Evolutionary conservation across 805 yeast genomes (phyloP).

Genomic region (Metschnikowia chrysomelidarum): DNA sequence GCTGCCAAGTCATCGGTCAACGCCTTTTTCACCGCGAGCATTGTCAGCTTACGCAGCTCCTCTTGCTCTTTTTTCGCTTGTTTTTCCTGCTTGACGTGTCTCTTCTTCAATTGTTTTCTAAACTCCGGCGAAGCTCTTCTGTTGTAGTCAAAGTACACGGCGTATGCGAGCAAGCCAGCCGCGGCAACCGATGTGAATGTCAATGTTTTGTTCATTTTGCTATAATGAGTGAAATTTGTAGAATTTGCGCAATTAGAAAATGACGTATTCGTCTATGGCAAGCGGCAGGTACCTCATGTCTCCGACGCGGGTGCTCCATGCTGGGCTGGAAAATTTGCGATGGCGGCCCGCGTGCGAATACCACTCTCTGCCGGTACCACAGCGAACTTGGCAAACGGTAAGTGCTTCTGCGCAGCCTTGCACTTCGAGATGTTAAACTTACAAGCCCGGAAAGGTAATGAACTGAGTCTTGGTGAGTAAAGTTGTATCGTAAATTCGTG

Average conservation of each 20-base stretch:
- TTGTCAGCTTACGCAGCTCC: slow-evolving; percentile 57
- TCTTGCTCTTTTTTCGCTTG: slow-evolving; percentile 52
- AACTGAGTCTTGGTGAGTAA: too few relatives aligned
- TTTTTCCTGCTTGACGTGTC: slow-evolving; percentile 60
- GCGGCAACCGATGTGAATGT: slow-evolving; percentile 46
- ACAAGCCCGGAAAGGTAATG: too few relatives aligned
- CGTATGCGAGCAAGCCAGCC: slow-evolving; percentile 66
- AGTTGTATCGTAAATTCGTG: too few relatives aligned
- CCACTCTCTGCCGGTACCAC: too few relatives aligned
- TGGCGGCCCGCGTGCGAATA: slow-evolving; percentile 11
- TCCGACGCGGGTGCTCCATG: neutral
- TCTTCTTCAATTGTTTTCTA: slow-evolving; percentile 70
- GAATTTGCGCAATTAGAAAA: too few relatives aligned
- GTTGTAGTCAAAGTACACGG: slow-evolving; percentile 85
- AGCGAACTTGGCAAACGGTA: too few relatives aligned
- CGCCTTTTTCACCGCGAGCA: slow-evolving; percentile 58
- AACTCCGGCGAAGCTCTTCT: slow-evolving; percentile 82
- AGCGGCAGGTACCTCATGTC: too few relatives aligned
- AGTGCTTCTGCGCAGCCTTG: too few relatives aligned
- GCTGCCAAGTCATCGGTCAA: slow-evolving; percentile 61
- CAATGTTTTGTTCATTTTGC: slow-evolving; percentile 28
- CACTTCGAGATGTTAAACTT: too few relatives aligned
- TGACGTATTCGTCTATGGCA: too few relatives aligned
- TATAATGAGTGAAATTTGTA: too few relatives aligned
- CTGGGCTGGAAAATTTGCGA: neutral